Conservation (phyloP, 257 asterid genomes). For the Primulina huaijiensis region DNA sequence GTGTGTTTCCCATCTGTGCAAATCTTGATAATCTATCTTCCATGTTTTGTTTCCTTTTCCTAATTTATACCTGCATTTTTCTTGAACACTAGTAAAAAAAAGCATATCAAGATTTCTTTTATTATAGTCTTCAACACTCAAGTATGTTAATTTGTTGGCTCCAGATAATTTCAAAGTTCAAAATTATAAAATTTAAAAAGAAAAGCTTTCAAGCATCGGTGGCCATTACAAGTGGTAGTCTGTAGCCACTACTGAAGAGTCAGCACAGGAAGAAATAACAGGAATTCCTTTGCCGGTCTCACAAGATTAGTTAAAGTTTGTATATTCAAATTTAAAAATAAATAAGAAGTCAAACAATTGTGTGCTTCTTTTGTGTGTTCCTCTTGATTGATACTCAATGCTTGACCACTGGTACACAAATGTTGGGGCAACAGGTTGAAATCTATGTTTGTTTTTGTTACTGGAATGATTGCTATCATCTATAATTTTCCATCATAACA, state of each 20-base stretch:
- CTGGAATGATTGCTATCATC: conserved; percentile 10
- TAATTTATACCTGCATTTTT: neutral
- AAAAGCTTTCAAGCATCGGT: neutral
- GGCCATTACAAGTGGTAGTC: neutral
- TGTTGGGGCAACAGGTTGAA: neutral
- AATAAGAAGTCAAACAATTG: too few relatives aligned
- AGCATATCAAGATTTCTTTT: neutral
- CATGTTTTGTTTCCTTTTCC: neutral
- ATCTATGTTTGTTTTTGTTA: neutral
- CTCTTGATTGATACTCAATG: neutral
- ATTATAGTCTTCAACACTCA: neutral
- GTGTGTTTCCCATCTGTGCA: conserved; percentile 4
- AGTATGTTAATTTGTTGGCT: neutral
- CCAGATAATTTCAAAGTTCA: too few relatives aligned
- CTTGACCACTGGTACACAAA: neutral
- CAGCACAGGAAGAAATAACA: neutral
- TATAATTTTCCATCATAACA: conserved; percentile 31
- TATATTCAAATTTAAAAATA: too few relatives aligned
- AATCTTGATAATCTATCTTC: neutral
- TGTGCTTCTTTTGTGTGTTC: neutral
- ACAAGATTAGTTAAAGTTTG: neutral
- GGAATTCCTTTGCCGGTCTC: neutral
- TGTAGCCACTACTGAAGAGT: neutral
- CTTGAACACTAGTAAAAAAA: neutral
- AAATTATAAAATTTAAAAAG: too few relatives aligned